Percentiles rank a stretch among this genome's conserved stretches.
Conservation (phyloP, 2,329 filamentous ascomycete genomes). For the Ploettnerulaceae sp. region DNA sequence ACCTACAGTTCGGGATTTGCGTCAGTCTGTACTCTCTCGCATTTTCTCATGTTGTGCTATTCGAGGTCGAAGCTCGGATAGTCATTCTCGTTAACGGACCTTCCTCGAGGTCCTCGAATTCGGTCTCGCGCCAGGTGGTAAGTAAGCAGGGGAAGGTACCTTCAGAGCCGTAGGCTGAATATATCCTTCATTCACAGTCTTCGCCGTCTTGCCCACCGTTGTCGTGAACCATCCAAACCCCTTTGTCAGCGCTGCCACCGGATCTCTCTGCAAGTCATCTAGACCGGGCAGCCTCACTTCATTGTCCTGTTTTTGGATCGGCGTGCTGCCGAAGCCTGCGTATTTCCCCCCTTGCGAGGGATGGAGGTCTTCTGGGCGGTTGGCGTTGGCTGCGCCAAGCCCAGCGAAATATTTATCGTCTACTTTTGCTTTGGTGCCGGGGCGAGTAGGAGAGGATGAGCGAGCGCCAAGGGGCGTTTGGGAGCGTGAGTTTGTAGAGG, state of each 20-base stretch:
- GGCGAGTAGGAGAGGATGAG: slow-evolving; percentile 29
- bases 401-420: slow-evolving; percentile 88
- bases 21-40: background rate
- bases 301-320: slow-evolving; percentile 42
- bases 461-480: slow-evolving; percentile 28
- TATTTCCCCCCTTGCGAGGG: slow-evolving; percentile 93
- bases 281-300: slow-evolving; percentile 56
- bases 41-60: background rate
- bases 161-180: slow-evolving; percentile 90
- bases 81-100: background rate
- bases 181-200: slow-evolving; percentile 84
- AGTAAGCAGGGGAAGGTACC: slow-evolving; percentile 44
- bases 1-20: slow-evolving; percentile 48
- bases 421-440: slow-evolving; percentile 49
- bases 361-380: slow-evolving; percentile 65
- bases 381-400: slow-evolving; percentile 78
- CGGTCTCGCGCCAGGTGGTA: background rate
- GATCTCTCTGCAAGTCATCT: slow-evolving; percentile 90
- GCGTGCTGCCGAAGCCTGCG: slow-evolving; percentile 78
- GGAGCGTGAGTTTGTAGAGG: slow-evolving; percentile 18
- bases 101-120: background rate
- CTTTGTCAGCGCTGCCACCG: slow-evolving; percentile 80
- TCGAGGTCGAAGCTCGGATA: background rate
- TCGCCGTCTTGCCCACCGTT: slow-evolving; percentile 84
- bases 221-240: slow-evolving; percentile 92